Conservation (phyloP, 1,139 yeast species). For the Schizosaccharomyces versatilis region DNA sequence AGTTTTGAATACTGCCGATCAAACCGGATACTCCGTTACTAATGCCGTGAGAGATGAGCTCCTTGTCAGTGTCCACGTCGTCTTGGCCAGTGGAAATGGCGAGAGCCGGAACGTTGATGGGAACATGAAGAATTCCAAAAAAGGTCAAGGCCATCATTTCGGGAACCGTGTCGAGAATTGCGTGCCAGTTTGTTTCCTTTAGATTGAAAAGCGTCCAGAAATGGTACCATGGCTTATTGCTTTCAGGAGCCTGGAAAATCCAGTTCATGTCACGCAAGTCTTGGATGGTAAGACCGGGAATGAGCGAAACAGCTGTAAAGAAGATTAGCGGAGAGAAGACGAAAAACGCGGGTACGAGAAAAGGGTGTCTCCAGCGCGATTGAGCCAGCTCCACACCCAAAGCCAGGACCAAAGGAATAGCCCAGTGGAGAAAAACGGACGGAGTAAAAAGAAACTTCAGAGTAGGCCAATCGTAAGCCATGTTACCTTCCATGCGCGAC, state of each 20-base stretch:
- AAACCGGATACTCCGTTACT: slow-evolving; percentile 75
- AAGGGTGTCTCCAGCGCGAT: slow-evolving; percentile 48
- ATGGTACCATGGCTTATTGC: slow-evolving; percentile 66
- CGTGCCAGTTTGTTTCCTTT: slow-evolving; percentile 46
- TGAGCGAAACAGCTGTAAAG: slow-evolving; percentile 40
- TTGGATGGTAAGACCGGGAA: slow-evolving; percentile 42
- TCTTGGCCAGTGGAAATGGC: slow-evolving; percentile 77
- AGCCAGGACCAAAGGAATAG: slow-evolving; percentile 45
- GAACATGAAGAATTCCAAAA: slow-evolving; percentile 87
- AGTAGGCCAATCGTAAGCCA: slow-evolving; percentile 31
- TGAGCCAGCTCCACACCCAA: slow-evolving; percentile 32
- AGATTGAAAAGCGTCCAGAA: slow-evolving; percentile 57
- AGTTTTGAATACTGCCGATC: slow-evolving; percentile 60
- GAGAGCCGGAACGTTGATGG: slow-evolving; percentile 88
- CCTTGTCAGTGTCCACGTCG: slow-evolving; percentile 67
- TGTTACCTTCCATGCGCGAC: slow-evolving; percentile 52
- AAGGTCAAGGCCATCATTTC: slow-evolving; percentile 89
- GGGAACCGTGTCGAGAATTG: slow-evolving; percentile 51
- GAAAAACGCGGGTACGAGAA: slow-evolving; percentile 64
- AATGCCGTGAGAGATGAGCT: slow-evolving; percentile 81
- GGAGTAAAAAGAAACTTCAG: slow-evolving; percentile 15
- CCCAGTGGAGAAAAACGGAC: slow-evolving; percentile 40
- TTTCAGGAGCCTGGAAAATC: slow-evolving; percentile 48
- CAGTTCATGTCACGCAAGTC: slow-evolving; percentile 55
- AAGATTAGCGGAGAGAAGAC: slow-evolving; percentile 45